Conservation (phyloP, 2,329 filamentous ascomycete species). For the Hymenoscyphus occultus region DNA sequence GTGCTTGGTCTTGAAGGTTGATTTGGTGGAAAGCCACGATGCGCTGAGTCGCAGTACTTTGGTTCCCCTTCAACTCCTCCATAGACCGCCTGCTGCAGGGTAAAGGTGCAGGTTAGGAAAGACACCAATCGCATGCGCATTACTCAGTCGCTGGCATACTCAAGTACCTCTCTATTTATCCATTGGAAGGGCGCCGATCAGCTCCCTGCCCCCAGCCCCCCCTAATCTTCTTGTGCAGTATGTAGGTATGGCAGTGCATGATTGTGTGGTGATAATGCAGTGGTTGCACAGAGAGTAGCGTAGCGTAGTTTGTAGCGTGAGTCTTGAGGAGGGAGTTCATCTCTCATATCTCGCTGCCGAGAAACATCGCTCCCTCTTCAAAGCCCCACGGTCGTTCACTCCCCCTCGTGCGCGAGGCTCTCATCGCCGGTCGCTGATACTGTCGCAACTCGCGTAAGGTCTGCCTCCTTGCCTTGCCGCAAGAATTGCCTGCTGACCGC, state of each 20-base stretch:
- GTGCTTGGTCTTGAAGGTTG: neutral
- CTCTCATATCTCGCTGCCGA: neutral
- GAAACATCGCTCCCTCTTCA: neutral
- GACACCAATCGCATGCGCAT: too few species aligned
- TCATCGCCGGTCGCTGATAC: neutral
- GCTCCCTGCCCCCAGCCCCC: neutral
- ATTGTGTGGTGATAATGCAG: neutral
- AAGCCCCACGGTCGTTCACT: conserved; percentile 2
- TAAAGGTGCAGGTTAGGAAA: too few species aligned
- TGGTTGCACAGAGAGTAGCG: neutral
- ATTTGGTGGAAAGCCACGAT: neutral
- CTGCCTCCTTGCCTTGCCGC: neutral
- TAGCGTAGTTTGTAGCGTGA: conserved; percentile 3
- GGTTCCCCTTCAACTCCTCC: neutral
- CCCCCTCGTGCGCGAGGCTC: conserved; percentile 3
- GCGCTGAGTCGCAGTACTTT: neutral
- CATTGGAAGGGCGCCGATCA: neutral
- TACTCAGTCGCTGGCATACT: neutral
- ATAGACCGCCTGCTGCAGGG: neutral
- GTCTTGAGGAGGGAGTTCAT: neutral
- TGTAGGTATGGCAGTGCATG: neutral
- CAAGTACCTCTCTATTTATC: neutral
- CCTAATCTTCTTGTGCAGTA: neutral
- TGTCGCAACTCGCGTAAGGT: neutral
- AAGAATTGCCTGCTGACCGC: neutral